Percentiles rank a stretch among this genome's conserved stretches.
Conservation (phyloP, 306 rosid genomes). For the Spatholobus suberectus region DNA sequence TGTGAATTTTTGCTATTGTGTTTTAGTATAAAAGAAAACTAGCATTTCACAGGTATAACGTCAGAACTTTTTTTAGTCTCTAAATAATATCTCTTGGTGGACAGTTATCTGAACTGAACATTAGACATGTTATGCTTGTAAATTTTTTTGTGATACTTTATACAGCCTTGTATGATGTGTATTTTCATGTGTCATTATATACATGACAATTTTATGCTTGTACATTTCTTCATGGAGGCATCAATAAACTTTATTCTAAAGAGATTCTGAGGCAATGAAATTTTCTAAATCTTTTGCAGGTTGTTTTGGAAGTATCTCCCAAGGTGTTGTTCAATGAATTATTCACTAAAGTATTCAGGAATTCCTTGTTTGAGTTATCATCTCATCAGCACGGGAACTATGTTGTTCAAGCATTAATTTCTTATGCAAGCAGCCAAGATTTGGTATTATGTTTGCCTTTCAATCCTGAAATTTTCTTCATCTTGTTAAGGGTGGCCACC, state of each 20-base stretch:
- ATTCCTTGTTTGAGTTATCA: constrained; percentile 79
- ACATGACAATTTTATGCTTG: constrained; percentile 1
- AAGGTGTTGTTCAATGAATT: constrained; percentile 70
- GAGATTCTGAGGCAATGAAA: constrained; percentile 21
- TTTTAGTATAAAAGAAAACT: constrained; percentile 22
- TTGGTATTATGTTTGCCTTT: constrained; percentile 60
- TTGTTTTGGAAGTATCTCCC: constrained; percentile 94
- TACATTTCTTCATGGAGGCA: neutral
- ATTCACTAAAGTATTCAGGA: constrained; percentile 68
- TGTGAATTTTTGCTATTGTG: constrained; percentile 1
- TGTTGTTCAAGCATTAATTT: constrained; percentile 90
- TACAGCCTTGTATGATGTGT: constrained; percentile 12
- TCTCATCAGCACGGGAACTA: constrained; percentile 88
- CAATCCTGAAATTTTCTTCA: constrained; percentile 20
- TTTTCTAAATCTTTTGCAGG: constrained; percentile 60
- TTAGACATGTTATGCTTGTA: constrained; percentile 34
- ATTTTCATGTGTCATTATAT: constrained; percentile 22
- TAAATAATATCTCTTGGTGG: constrained; percentile 1
- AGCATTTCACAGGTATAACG: neutral
- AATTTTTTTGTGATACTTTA: neutral
- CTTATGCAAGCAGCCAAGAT: constrained; percentile 58
- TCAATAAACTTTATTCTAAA: constrained; percentile 15
- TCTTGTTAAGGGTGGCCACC: constrained; percentile 17
- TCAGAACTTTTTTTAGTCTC: constrained; percentile 10
- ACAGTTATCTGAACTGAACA: constrained; percentile 33